Conservation (phyloP, 306 rosid species). For the Dicorynia guianensis region DNA sequence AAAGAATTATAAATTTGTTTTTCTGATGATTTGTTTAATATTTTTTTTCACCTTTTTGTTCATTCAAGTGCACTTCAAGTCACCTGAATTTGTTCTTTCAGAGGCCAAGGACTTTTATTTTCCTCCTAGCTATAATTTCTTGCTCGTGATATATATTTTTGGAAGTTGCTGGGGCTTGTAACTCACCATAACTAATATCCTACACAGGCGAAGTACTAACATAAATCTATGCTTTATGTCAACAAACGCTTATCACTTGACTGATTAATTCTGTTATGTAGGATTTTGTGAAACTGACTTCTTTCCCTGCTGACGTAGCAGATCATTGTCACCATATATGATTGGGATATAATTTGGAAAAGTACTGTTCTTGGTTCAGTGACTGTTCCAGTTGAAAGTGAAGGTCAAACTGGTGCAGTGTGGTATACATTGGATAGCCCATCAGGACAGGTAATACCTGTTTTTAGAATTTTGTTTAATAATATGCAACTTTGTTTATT, state of each 20-base stretch:
- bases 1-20: conserved; percentile 14
- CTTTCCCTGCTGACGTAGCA: conserved; percentile 62
- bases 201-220: conserved; percentile 15
- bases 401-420: conserved; percentile 90
- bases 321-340: conserved; percentile 92
- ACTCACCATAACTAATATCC: conserved; percentile 14
- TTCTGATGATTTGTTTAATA: conserved; percentile 11
- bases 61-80: not conserved
- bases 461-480: not conserved
- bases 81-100: not conserved
- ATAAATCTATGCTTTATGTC: conserved; percentile 25
- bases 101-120: conserved; percentile 8
- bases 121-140: conserved; percentile 10
- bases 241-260: conserved; percentile 40
- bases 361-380: conserved; percentile 97
- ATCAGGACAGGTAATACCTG: conserved; percentile 86
- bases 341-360: conserved; percentile 99
- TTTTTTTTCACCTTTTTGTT: not conserved
- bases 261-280: conserved; percentile 46
- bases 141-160: conserved; percentile 21
- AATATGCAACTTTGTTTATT: conserved; percentile 25
- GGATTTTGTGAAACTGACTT: conserved; percentile 62
- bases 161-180: conserved; percentile 21
- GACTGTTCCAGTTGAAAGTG: conserved; percentile 84
- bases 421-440: conserved; percentile 88